Evolutionary conservation across 371 early-diverging fungal species (phyloP).

Genomic region (Mucor lusitanicus): DNA sequence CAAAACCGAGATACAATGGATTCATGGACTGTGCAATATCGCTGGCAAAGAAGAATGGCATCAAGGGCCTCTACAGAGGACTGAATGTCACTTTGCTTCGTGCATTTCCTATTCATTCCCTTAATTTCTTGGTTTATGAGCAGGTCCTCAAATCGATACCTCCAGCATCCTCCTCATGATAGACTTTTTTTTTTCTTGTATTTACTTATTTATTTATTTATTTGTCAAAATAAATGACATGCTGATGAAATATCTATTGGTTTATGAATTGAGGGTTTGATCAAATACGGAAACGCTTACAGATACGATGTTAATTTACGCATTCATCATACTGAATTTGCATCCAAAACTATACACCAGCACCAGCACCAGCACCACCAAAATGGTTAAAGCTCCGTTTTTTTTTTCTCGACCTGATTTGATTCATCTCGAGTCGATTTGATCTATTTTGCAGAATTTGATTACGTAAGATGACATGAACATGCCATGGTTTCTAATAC

Average conservation of each 20-base stretch:
- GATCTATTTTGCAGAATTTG: no score
- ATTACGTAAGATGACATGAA: no score
- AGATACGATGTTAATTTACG: no score
- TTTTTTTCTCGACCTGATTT: no score
- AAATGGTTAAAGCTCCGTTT: no score
- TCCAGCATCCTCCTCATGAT: constrained; percentile 3
- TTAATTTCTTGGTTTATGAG: constrained; percentile 82
- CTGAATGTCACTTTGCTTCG: constrained; percentile 74
- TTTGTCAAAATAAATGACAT: neutral
- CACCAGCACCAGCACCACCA: no score
- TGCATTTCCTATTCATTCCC: constrained; percentile 82
- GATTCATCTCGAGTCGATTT: no score
- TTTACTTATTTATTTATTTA: neutral
- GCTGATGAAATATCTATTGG: neutral
- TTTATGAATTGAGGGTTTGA: no score
- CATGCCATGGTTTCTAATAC: no score
- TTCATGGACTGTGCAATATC: constrained; percentile 57
- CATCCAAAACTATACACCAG: no score
- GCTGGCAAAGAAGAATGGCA: constrained; percentile 56
- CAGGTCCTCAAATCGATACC: constrained; percentile 54
- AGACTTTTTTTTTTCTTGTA: neutral
- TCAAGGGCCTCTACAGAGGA: constrained; percentile 72
- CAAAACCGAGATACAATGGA: constrained; percentile 46
- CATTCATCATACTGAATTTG: no score
- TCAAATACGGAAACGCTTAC: no score